Evolutionary conservation across 768 basidiomycete genomes (phyloP), one percentile per base, ranked within the genome.

Genomic region (Russula ochroleuca): DNA sequence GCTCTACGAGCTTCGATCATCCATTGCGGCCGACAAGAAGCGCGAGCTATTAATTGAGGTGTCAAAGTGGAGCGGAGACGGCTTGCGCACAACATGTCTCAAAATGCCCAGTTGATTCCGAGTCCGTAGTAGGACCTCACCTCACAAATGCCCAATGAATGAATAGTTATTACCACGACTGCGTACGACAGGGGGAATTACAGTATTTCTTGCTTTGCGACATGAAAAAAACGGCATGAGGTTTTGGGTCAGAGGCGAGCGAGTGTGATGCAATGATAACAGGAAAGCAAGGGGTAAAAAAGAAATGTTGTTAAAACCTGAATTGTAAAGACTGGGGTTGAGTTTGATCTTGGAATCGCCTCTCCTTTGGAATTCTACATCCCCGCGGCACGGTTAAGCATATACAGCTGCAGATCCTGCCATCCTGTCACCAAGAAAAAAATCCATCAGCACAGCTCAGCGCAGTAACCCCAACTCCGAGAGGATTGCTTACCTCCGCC

Each of bases 41-140:
- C 83, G 85, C 48, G 82, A 84, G 25, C 76, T 93, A 37, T 76
- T 93, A 33, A 68, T 90, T 15, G 85, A 91, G 64, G 89, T 90
- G 0, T 86, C 90, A 15, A 88, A 88, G 71, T 92, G 90, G 90
- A 89, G 88, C 64, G 91, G 91, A 3, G 91, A 94, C 73, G 92
- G 91, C 0, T 73, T 93, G 69, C 85, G 81, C 68, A 84, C 86
- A 21, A 81, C 83, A 40, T 91, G 88, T 71, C 75, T 93, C 69
- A 93, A 93, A 75, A 83, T 92, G 83, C 86, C 89, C 35, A 50
- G 88, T 35, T 64, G 56, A 57, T 55, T 40, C 50, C 19, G 28
- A 7, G 13, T 35, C 31, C 19, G 14, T 38, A 38, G 52, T 23
- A 37, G 19, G 14, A 47, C 5, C n/a, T 21, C 43, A 21, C 21